phyloP scores from a whole-genome alignment of 305 asterid species.

The Fraxinus paxiana region DNA sequence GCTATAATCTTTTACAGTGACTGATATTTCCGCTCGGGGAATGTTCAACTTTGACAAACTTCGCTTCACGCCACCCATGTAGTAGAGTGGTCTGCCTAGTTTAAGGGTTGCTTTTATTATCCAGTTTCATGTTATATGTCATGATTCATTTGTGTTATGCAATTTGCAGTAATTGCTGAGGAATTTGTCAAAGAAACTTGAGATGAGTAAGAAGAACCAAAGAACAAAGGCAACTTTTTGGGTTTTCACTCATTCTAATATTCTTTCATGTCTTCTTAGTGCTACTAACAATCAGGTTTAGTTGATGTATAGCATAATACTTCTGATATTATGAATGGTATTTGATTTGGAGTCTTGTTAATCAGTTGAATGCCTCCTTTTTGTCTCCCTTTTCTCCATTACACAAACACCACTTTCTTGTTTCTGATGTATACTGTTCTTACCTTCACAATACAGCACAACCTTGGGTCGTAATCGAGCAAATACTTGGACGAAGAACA shows the following conservation, averaged over 20 bases:
- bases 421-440: not conserved
- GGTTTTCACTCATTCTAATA: not conserved
- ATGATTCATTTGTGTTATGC: not conserved
- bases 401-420: not conserved
- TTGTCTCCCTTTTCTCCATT: not conserved
- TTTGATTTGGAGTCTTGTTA: not conserved
- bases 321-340: not conserved
- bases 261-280: not conserved
- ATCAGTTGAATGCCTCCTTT: not conserved
- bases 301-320: not conserved
- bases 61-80: not conserved
- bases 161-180: not conserved
- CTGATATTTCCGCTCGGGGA: not conserved
- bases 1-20: not conserved
- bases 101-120: not conserved
- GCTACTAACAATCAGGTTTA: not conserved
- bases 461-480: not conserved
- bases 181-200: not conserved
- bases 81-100: not conserved
- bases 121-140: not conserved
- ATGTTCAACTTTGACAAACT: not conserved
- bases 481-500: not conserved
- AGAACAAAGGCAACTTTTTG: not conserved
- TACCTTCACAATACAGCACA: not conserved
- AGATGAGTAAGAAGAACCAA: not conserved